Conservation (phyloP, 768 basidiomycete genomes). For the Nevesoporus exiguus region DNA sequence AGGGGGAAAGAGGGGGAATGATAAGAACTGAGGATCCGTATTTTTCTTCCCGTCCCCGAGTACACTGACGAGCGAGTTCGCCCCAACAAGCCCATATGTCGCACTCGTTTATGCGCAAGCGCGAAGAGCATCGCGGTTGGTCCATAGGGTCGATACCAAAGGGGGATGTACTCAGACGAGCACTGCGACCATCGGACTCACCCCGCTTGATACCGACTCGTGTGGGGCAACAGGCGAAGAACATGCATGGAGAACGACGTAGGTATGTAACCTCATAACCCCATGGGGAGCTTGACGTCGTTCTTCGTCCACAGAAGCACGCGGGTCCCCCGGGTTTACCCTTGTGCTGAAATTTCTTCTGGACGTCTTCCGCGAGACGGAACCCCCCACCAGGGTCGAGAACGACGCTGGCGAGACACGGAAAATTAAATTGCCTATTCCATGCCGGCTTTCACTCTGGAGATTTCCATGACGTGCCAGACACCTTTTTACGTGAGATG, state of each 20-base stretch:
- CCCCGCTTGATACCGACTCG: not conserved
- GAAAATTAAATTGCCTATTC: not conserved
- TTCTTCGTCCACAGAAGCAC: not conserved
- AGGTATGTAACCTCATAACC: not conserved
- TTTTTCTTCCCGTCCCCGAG: too few species aligned
- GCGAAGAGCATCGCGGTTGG: not conserved
- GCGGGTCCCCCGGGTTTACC: not conserved
- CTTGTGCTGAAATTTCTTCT: not conserved
- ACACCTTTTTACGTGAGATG: conserved; percentile 1
- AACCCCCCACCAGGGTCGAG: too few species aligned
- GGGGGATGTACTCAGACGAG: not conserved
- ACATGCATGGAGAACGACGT: too few species aligned
- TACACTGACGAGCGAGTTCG: not conserved
- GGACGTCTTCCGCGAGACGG: too few species aligned
- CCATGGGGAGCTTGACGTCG: not conserved
- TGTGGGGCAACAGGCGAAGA: not conserved
- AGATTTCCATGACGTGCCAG: conserved; percentile 2
- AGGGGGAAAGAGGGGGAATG: too few species aligned
- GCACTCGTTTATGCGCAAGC: not conserved
- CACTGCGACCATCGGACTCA: not conserved
- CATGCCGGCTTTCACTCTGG: not conserved
- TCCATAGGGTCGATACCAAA: not conserved
- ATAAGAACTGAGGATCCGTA: too few species aligned
- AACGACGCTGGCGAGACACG: too few species aligned
- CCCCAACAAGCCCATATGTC: not conserved